Base-by-base conservation (phyloP, 2,329 filamentous ascomycete genomes). In the Fusarium mangiferae region DNA sequence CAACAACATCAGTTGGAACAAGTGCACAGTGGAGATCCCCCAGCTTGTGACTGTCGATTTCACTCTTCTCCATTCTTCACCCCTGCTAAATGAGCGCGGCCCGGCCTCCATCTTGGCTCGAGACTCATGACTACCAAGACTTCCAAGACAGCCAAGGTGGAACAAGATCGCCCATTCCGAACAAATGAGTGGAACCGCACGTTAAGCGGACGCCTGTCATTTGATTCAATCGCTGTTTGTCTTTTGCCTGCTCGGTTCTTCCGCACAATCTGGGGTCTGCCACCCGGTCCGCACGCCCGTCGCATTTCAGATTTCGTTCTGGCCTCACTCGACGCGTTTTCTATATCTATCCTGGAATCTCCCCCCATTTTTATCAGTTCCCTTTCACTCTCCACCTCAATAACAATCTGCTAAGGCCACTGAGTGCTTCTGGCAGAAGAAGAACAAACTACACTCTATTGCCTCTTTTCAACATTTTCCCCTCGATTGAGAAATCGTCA, bases 71-170 rank as follows among this genome's bases (percentile, higher is more conserved):
- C 22, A 46, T 12, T 44, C 14, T n/a, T 15, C 18, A 68, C n/a
- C 66, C 66, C n/a, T 69, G 66, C 33, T 48, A 6, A 41, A 46
- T 39, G 63, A 46, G 11, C 0, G 26, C 51, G 51, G 51, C 49
- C 66, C 66, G 66, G 59, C 45, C 58, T 69, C 58, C 66, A 52
- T 58, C 57, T 69, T 69, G 66, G 66, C 59, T 52, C 11, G 24
- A n/a, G 20, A 57, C 51, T 65, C 51, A 69, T 57, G 65, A 57
- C 39, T 52, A 38, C 66, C 56, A 69, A 68, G 66, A 69, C 66
- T 70, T 41, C 67, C 66, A 70, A 70, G 67, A 58, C 39, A 66
- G 67, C 67, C 67, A 70, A 70, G 66, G 45, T 70, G 67, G 66
- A 70, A 66, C 26, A 45, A 33, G 59, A 70, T 70, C 66, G 51